Conservation (phyloP, 306 rosid species). For the Trifolium dubium region DNA sequence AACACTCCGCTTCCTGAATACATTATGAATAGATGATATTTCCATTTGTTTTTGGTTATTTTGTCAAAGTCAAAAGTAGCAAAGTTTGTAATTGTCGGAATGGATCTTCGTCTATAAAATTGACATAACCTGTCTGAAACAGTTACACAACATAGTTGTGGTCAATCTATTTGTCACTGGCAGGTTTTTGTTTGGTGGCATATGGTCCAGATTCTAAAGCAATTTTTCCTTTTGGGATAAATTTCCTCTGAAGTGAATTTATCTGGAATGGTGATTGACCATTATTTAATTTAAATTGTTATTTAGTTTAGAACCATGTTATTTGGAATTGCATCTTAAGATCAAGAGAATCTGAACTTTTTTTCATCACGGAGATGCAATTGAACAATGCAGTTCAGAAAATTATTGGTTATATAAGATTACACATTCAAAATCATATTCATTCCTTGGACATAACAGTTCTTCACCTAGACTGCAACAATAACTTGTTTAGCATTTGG, state of each 20-base stretch:
- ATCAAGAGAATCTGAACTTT: conserved; percentile 8
- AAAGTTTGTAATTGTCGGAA: not conserved
- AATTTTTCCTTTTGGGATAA: not conserved
- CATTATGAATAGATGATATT: conserved; percentile 20
- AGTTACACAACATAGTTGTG: not conserved
- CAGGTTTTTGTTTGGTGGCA: not conserved
- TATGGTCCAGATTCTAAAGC: not conserved
- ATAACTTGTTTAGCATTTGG: conserved; percentile 17
- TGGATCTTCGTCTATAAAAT: conserved; percentile 34
- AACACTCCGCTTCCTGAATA: conserved; percentile 16
- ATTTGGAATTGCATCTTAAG: not conserved
- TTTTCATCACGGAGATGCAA: conserved; percentile 2
- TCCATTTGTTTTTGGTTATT: conserved; percentile 20
- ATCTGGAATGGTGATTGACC: not conserved
- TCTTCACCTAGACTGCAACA: not conserved
- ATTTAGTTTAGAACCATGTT: conserved; percentile 8
- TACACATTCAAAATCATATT: not conserved
- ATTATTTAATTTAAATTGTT: not conserved
- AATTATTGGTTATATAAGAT: conserved; percentile 3
- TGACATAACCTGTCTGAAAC: not conserved
- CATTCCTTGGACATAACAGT: not conserved
- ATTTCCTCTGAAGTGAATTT: not conserved
- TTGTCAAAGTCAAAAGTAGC: conserved; percentile 1
- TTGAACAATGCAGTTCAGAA: conserved; percentile 7
- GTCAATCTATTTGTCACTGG: not conserved